These are phyloP conservation scores for Bipolaris cookei DNA, from an alignment of 2,329 filamentous ascomycete genomes.

Conservation along the genomic window DNA sequence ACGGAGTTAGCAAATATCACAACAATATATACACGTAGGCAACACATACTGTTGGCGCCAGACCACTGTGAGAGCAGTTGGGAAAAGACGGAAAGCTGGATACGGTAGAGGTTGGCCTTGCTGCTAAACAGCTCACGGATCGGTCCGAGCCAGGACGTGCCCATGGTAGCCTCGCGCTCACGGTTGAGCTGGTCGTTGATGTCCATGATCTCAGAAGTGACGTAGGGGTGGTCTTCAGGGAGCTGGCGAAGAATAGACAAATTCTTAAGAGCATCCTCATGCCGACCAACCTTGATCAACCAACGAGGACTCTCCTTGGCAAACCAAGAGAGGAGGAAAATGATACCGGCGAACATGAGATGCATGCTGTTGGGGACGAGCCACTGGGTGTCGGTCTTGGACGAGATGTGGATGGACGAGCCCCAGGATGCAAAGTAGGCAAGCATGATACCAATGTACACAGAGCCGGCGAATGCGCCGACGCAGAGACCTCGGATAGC, in stretches of 20 bases:
- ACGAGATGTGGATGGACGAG: slow-evolving; percentile 59
- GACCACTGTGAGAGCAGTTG: slow-evolving; percentile 78
- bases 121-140: slow-evolving; percentile 72
- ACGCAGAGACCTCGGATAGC: slow-evolving; percentile 76
- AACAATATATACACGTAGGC: slow-evolving; percentile 50
- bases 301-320: slow-evolving; percentile 74
- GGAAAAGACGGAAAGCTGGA: slow-evolving; percentile 71
- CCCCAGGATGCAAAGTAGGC: slow-evolving; percentile 74
- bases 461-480: slow-evolving; percentile 71
- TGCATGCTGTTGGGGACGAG: slow-evolving; percentile 76
- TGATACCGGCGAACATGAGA: slow-evolving; percentile 76
- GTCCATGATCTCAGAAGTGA: slow-evolving; percentile 65
- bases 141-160: slow-evolving; percentile 67
- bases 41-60: slow-evolving; percentile 60
- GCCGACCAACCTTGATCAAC: slow-evolving; percentile 68
- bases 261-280: slow-evolving; percentile 63
- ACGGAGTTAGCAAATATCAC: not conserved
- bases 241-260: slow-evolving; percentile 67
- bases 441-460: slow-evolving; percentile 79
- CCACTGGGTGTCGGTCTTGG: slow-evolving; percentile 55
- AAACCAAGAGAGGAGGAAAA: slow-evolving; percentile 72
- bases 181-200: slow-evolving; percentile 72
- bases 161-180: slow-evolving; percentile 73
- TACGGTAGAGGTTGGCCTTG: slow-evolving; percentile 73
- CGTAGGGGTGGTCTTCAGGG: slow-evolving; percentile 64